A percentile compares a stretch with the other conserved stretches of the same genome.
phyloP scores from a whole-genome alignment of 1,284 basidiomycete species.

The Pascua guehoae region DNA sequence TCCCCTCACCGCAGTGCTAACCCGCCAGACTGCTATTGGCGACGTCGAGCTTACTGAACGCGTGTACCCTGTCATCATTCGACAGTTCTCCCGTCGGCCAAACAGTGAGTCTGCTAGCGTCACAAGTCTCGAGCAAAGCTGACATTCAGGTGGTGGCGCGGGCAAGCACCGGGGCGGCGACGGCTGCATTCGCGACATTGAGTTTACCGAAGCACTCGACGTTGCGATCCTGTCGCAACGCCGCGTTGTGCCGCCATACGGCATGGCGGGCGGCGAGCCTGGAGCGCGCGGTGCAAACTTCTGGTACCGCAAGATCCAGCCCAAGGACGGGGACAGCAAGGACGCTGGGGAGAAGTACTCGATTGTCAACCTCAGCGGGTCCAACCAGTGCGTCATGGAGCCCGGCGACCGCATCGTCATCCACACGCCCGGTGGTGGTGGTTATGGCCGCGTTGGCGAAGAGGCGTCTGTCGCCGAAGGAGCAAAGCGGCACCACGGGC shows the following conservation, averaged over 20 bases:
- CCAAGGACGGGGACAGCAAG: background rate
- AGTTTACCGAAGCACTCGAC: conserved; percentile 78
- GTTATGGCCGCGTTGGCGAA: conserved; percentile 50
- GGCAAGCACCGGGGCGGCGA: conserved; percentile 81
- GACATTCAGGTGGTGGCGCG: conserved; percentile 56
- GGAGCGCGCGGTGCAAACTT: conserved; percentile 77
- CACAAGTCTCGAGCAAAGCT: too few species aligned
- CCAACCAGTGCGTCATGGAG: conserved; percentile 81
- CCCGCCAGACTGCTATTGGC: conserved; percentile 27
- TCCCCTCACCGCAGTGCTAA: background rate
- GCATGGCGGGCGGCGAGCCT: conserved; percentile 76
- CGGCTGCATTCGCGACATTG: conserved; percentile 81
- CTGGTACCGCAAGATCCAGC: conserved; percentile 55
- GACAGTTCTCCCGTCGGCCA: conserved; percentile 72
- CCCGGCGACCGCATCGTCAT: conserved; percentile 75
- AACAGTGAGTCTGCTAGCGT: conserved; percentile 24
- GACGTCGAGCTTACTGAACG: conserved; percentile 43
- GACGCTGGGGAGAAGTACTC: conserved; percentile 51
- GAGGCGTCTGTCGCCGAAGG: background rate
- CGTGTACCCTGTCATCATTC: conserved; percentile 76
- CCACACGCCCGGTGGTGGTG: conserved; percentile 89
- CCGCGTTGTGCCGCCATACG: conserved; percentile 83
- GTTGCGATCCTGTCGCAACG: conserved; percentile 74
- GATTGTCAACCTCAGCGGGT: conserved; percentile 80
- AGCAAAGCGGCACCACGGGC: background rate